Base-by-base conservation (phyloP, 495 filamentous ascomycete species). In the Talaromyces trachyspermus region DNA sequence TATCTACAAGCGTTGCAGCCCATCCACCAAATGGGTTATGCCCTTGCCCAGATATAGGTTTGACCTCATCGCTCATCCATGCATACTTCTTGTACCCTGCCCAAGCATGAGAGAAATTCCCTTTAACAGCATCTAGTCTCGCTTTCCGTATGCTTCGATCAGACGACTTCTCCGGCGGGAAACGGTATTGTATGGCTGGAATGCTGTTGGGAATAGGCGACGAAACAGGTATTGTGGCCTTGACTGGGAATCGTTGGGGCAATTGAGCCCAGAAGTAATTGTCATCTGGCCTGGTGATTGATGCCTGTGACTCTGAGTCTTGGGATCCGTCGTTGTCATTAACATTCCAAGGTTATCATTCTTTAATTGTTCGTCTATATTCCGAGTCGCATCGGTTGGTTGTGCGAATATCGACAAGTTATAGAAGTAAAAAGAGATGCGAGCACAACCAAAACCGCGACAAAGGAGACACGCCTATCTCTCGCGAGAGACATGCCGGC, bases 1-100 rank as follows among this genome's bases (percentile, higher is more conserved):
- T 68, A 62, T 94, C 89, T 8, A 94, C 82, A 40, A 95, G 58
- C 3, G 86, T 91, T 2, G 86, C 84, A 29, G 23, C 41, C 41
- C 41, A 94, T 15, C 84, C 85, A 51, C 81, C 86, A 53, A 92
- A 89, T 1, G 77, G 79, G 56, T 92, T 69, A 64, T 63, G 19
- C 59, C 54, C 72, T n/a, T 55, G 54, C 4, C 70, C 77, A 0
- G 72, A 72, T 1, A 87, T 47, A 1, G 86, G 86, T 37, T 60
- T 63, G 8, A 89, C 63, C 46, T 86, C 84, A 53, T 90, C 86
- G 32, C 76, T 71, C 47, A 69, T 56, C 85, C 85, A 88, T 1
- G 85, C 86, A 54, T 80, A 58, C 12, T 69, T 54, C 43, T 71
- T 76, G 55, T 89, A 89, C 20, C 75, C 74, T 2, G 64, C 58